These are phyloP conservation scores for Suhomyces wounanorum DNA, from an alignment of 1,139 yeast genomes.

Conservation along the genomic window DNA sequence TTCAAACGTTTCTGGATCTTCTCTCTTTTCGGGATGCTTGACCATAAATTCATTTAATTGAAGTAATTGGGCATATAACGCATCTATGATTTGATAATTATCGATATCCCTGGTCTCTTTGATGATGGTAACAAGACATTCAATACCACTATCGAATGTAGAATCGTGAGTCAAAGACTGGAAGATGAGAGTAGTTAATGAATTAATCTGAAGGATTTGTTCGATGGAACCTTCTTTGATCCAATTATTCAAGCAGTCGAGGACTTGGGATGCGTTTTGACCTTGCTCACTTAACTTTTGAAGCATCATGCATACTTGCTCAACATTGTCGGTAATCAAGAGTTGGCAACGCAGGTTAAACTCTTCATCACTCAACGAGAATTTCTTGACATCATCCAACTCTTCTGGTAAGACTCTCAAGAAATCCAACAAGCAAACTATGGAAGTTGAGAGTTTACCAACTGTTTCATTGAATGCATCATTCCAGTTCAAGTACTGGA, in stretches of 20 bases:
- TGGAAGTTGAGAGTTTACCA: conserved; percentile 43
- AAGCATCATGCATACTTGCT: conserved; percentile 63
- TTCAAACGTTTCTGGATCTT: conserved; percentile 72
- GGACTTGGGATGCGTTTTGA: conserved; percentile 37
- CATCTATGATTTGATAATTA: conserved; percentile 60
- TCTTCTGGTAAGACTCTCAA: conserved; percentile 91
- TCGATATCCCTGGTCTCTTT: conserved; percentile 80
- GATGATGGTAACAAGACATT: conserved; percentile 77
- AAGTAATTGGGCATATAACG: conserved; percentile 68
- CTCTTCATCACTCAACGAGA: conserved; percentile 82
- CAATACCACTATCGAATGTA: conserved; percentile 84
- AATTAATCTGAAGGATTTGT: conserved; percentile 59
- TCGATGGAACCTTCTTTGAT: conserved; percentile 79
- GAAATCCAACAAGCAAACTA: conserved; percentile 66
- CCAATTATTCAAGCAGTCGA: conserved; percentile 88
- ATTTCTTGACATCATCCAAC: conserved; percentile 70
- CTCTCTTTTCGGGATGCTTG: conserved; percentile 36
- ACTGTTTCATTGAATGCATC: conserved; percentile 72
- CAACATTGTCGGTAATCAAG: conserved; percentile 67
- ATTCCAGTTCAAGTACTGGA: conserved; percentile 75
- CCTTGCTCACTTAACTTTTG: conserved; percentile 45
- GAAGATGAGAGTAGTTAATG: conserved; percentile 68
- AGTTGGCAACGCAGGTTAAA: conserved; percentile 63
- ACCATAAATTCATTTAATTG: conserved; percentile 54
- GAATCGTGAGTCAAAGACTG: conserved; percentile 63